Base-by-base conservation (phyloP, 2,329 filamentous ascomycete species). In the Aschersonia sp. region DNA sequence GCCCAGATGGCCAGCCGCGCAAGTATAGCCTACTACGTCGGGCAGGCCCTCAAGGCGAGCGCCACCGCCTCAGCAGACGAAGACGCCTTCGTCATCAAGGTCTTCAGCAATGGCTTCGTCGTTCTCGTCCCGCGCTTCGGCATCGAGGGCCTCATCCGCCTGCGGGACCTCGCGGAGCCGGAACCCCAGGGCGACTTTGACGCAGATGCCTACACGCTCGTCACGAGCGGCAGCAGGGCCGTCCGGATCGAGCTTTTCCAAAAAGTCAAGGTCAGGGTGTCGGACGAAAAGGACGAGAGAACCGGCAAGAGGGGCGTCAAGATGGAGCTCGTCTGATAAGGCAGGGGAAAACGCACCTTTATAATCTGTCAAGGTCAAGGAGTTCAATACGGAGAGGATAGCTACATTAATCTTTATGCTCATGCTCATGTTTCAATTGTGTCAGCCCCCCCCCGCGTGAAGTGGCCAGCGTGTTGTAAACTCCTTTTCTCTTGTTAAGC, bases 101-200 rank as follows among this genome's bases (percentile, higher is more conserved):
- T 98, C 47, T 98, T 98, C 66, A 89, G 85, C 62, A 98, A 98
- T 67, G 92, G 92, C 5, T 91, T 96, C 57, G 92, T 97, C 20
- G 89, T 97, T 9, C 89, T 97, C 52, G 91, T 98, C 45, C 92
- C 92, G 5, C 74, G 88, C 12, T 98, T 98, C 64, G 92, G 92
- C 41, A 94, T 98, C 58, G 92, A 98, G 70, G 85, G 88, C 41
- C 69, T 96, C 52, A 92, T 98, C 53, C 77, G 91, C 9, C 69
- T 97, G 56, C 74, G 88, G 50, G 92, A 97, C 66, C 73, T 97
- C 50, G 82, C 82, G 4, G 78, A 84, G 12, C 76, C 80, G 0
- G 87, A 85, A 62, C 86, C 89, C 1, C 84, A 89, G 54, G 84
- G 84, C 45, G 78, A 78, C 32, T 97, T 88, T 61, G 88, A 98